A percentile compares a stretch with the other conserved stretches of the same genome.
phyloP scores from a whole-genome alignment of 805 yeast genomes.

The Groenewaldozyma tartarivorans region DNA sequence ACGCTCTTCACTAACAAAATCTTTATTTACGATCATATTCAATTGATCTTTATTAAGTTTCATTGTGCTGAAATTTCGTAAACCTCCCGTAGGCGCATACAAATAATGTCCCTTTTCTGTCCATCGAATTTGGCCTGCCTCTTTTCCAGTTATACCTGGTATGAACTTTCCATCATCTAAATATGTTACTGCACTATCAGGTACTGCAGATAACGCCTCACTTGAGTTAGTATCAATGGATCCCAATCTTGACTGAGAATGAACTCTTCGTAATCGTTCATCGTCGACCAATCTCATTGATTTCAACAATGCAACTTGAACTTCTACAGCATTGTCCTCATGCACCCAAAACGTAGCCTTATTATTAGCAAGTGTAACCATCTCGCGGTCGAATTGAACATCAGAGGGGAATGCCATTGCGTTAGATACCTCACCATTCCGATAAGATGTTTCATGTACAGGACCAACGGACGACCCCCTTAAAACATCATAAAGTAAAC shows the following conservation, averaged over 20 bases:
- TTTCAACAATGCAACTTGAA: slow-evolving; percentile 38
- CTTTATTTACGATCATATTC: slow-evolving; percentile 1
- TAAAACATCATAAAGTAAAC: slow-evolving; percentile 43
- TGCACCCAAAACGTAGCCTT: slow-evolving; percentile 46
- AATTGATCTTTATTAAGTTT: slow-evolving; percentile 8
- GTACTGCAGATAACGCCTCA: background rate
- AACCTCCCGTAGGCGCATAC: slow-evolving; percentile 31
- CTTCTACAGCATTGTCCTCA: slow-evolving; percentile 47
- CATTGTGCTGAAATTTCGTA: slow-evolving; percentile 23
- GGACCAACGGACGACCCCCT: slow-evolving; percentile 21
- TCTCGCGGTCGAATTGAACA: slow-evolving; percentile 27
- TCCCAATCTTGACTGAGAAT: slow-evolving; percentile 11
- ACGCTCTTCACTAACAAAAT: slow-evolving; percentile 4
- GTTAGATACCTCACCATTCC: background rate
- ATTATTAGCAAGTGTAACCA: slow-evolving; percentile 27
- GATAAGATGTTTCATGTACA: slow-evolving; percentile 7
- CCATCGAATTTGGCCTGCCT: slow-evolving; percentile 31
- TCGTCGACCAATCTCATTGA: slow-evolving; percentile 29
- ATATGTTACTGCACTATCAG: slow-evolving; percentile 17
- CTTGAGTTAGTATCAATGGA: slow-evolving; percentile 5
- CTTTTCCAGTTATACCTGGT: slow-evolving; percentile 27
- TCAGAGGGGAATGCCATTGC: slow-evolving; percentile 3
- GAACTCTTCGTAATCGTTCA: slow-evolving; percentile 2
- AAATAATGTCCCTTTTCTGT: slow-evolving; percentile 17
- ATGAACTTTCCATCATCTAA: slow-evolving; percentile 31